These are phyloP conservation scores for Porcisia hertigi DNA, from an alignment of 208 protist genomes.

Conservation along the genomic window DNA sequence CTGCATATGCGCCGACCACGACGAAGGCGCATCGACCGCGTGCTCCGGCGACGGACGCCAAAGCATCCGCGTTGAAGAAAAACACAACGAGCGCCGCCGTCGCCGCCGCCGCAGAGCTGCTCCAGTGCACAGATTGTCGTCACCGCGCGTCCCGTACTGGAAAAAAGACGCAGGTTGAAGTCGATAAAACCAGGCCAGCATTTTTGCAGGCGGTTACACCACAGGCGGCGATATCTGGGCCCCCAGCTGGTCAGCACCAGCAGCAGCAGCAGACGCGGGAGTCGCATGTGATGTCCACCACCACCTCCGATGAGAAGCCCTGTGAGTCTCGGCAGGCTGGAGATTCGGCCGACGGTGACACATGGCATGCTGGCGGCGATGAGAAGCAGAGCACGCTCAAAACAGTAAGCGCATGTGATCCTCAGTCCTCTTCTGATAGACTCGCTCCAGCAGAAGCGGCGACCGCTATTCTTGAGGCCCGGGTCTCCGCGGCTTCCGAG, in stretches of 20 bases:
- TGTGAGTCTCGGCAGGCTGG: conserved; percentile 4
- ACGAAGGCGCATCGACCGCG: not conserved
- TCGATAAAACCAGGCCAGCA: not conserved
- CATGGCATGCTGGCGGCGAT: conserved; percentile 12
- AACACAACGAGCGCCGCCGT: not conserved
- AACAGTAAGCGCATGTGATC: not conserved
- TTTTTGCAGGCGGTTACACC: not conserved
- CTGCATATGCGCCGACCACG: not conserved
- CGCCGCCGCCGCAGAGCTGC: not conserved
- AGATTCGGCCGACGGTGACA: not conserved
- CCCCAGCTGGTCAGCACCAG: not conserved
- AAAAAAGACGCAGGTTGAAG: not conserved
- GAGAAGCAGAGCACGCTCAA: conserved; percentile 7
- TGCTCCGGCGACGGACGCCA: not conserved
- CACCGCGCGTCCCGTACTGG: not conserved
- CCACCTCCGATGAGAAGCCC: not conserved
- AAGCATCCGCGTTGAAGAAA: not conserved
- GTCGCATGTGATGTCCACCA: conserved; percentile 3
- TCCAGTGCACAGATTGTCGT: not conserved
- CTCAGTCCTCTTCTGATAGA: not conserved
- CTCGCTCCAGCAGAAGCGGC: not conserved
- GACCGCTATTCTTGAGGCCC: not conserved
- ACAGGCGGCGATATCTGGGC: conserved; percentile 4
- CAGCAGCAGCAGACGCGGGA: not conserved
- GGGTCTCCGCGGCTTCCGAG: not conserved